Percentiles rank a stretch among this genome's conserved stretches.
Conservation (phyloP, 129 eudicot genomes). For the Helianthus annuus region DNA sequence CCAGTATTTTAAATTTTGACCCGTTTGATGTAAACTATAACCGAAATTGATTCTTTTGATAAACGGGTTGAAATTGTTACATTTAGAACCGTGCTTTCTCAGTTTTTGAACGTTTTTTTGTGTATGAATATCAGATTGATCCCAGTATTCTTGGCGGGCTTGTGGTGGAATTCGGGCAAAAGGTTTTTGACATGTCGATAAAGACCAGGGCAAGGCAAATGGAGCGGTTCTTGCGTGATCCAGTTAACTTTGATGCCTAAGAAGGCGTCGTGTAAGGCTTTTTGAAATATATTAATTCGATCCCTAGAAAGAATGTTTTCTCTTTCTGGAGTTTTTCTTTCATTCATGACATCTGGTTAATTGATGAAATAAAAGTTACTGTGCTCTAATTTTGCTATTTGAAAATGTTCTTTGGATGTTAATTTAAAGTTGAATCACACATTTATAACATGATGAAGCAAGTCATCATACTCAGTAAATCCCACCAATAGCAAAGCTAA, state of each 20-base stretch:
- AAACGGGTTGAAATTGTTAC: background rate
- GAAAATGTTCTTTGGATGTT: too few species aligned
- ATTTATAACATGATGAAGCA: too few species aligned
- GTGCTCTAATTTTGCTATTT: background rate
- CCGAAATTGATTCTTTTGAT: too few species aligned
- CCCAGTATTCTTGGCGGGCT: constrained; percentile 88
- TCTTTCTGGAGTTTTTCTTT: too few species aligned
- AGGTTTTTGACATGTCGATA: constrained; percentile 88
- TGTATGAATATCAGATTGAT: constrained; percentile 57
- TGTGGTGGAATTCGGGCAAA: constrained; percentile 81
- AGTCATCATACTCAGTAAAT: too few species aligned
- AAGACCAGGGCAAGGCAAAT: constrained; percentile 86
- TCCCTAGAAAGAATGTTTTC: constrained; percentile 8
- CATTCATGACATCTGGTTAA: constrained; percentile 23
- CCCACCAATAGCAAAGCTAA: too few species aligned
- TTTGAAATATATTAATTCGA: constrained; percentile 8
- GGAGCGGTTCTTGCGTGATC: constrained; percentile 90
- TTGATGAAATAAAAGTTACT: constrained; percentile 22
- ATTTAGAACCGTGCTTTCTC: background rate
- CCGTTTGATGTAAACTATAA: background rate
- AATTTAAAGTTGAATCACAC: too few species aligned
- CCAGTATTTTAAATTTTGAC: background rate
- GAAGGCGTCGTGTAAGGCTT: background rate
- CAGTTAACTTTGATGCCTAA: constrained; percentile 49
- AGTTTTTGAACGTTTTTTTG: constrained; percentile 5